Evolutionary conservation across 1,284 basidiomycete genomes (phyloP).

Genomic region (Rhodotorula sp.): DNA sequence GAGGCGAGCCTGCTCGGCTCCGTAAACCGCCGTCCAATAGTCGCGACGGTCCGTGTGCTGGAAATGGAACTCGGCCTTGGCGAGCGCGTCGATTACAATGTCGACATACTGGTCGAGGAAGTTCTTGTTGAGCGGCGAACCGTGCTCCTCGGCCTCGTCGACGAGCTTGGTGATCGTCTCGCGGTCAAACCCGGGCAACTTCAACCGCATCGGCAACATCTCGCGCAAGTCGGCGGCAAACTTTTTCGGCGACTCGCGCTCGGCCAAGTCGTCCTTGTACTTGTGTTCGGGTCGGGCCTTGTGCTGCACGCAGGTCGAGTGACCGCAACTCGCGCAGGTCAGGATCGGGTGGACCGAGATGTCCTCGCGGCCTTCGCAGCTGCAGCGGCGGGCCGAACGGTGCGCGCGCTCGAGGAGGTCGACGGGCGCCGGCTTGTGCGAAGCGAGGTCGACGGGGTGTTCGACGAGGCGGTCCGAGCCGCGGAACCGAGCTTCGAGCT

Average conservation of each 20-base stretch:
- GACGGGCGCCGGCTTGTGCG: slow-evolving; percentile 55
- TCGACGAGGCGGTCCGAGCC: slow-evolving; percentile 66
- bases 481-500: slow-evolving; percentile 61
- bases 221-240: slow-evolving; percentile 76
- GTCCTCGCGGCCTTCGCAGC: slow-evolving; percentile 81
- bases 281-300: slow-evolving; percentile 87
- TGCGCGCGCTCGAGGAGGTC: slow-evolving; percentile 66
- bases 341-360: slow-evolving; percentile 69
- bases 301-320: slow-evolving; percentile 78
- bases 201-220: slow-evolving; percentile 80
- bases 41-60: slow-evolving; percentile 82
- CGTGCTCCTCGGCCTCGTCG: slow-evolving; percentile 12
- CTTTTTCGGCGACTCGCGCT: slow-evolving; percentile 60
- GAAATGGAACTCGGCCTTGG: slow-evolving; percentile 68
- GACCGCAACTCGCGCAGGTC: slow-evolving; percentile 71
- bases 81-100: slow-evolving; percentile 55
- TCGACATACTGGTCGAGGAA: slow-evolving; percentile 21
- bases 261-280: slow-evolving; percentile 55
- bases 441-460: slow-evolving; percentile 67
- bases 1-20: slow-evolving; percentile 66
- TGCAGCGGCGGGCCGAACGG: slow-evolving; percentile 73
- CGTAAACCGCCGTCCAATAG: slow-evolving; percentile 78
- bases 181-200: slow-evolving; percentile 57
- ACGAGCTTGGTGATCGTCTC: slow-evolving; percentile 13
- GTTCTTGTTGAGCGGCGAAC: slow-evolving; percentile 7